phyloP scores from a whole-genome alignment of 2,329 filamentous ascomycete genomes.

The Coniochaeta sp. region DNA sequence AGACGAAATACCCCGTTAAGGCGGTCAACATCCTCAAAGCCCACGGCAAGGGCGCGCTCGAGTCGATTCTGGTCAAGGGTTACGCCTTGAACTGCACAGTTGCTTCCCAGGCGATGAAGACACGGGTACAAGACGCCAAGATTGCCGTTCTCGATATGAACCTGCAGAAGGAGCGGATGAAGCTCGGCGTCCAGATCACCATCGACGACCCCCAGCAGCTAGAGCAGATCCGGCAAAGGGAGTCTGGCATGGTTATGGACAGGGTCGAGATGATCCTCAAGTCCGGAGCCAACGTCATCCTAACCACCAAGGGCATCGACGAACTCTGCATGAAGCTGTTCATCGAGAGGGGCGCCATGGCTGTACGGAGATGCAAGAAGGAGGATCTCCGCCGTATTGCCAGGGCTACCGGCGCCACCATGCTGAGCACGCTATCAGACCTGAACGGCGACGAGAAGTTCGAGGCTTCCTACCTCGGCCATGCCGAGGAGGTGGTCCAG shows the following conservation, averaged over 20 bases:
- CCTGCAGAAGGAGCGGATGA: constrained; percentile 98
- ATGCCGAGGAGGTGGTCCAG: constrained; percentile 94
- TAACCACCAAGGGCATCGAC: constrained; percentile 98
- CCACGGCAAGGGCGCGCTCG: constrained; percentile 84
- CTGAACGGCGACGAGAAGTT: constrained; percentile 97
- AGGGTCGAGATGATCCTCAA: constrained; percentile 96
- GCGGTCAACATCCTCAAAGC: constrained; percentile 98
- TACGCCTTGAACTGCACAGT: constrained; percentile 99
- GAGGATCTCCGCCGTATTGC: constrained; percentile 94
- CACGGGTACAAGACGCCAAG: constrained; percentile 85
- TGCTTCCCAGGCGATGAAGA: constrained; percentile 96
- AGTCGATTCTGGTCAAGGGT: constrained; percentile 88
- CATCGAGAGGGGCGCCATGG: constrained; percentile 91
- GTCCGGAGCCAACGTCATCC: constrained; percentile 88
- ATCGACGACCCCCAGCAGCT: constrained; percentile 95
- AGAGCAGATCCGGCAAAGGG: constrained; percentile 91
- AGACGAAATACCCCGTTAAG: constrained; percentile 96
- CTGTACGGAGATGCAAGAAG: constrained; percentile 94
- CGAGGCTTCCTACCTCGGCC: constrained; percentile 79
- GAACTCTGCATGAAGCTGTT: constrained; percentile 93
- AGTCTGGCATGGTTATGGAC: constrained; percentile 89
- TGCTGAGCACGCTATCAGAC: constrained; percentile 90
- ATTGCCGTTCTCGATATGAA: constrained; percentile 98
- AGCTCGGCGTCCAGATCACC: constrained; percentile 96
- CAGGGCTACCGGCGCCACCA: constrained; percentile 87